Conservation (phyloP, 106 monocot species). For the Dactylorhiza incarnata region DNA sequence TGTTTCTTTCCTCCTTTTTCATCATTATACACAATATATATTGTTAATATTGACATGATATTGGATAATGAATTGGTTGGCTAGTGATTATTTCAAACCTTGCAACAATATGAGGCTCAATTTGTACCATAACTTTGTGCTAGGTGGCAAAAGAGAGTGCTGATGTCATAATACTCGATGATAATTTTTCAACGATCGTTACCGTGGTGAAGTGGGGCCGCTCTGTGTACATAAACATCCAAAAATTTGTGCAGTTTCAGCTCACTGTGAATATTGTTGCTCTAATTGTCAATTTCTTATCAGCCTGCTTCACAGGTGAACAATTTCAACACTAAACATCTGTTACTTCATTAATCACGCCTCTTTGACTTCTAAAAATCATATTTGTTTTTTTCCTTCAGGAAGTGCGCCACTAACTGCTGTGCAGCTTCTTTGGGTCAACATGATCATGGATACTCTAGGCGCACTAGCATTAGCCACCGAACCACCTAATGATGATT, state of each 20-base stretch:
- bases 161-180: constrained; percentile 64
- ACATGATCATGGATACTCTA: constrained; percentile 71
- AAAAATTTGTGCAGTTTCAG: constrained; percentile 77
- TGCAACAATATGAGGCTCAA: not conserved
- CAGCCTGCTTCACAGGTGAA: constrained; percentile 57
- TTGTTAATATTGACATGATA: not conserved
- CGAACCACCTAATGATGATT: constrained; percentile 46
- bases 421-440: constrained; percentile 68
- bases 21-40: not conserved
- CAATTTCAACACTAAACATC: not conserved
- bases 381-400: constrained; percentile 10
- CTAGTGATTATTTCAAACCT: not conserved
- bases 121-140: not conserved
- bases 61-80: not conserved
- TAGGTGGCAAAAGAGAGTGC: constrained; percentile 74
- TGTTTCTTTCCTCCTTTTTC: too few species aligned
- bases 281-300: constrained; percentile 56
- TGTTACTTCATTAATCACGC: not conserved
- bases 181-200: constrained; percentile 67
- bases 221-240: constrained; percentile 57
- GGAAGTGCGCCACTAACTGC: constrained; percentile 64
- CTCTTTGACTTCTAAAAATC: not conserved
- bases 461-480: constrained; percentile 70
- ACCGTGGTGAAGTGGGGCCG: constrained; percentile 71
- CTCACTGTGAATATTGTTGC: constrained; percentile 68